These are phyloP conservation scores for Raffaelea deltoideospora DNA, from an alignment of 2,329 filamentous ascomycete species.

Conservation along the genomic window DNA sequence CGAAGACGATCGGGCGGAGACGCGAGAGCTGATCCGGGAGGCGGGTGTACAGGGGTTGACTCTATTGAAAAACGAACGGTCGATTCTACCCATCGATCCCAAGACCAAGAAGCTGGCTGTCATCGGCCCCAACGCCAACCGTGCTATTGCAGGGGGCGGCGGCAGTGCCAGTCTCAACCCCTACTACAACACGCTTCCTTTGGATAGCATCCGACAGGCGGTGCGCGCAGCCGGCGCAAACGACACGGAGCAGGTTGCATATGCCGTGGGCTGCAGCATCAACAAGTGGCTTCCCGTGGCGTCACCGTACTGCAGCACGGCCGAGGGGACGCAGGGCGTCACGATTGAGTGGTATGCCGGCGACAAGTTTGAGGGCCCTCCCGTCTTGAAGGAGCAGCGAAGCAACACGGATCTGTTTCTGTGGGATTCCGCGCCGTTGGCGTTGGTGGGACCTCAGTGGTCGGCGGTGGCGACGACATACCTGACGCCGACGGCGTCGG, in stretches of 20 bases:
- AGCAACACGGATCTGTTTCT: conserved; percentile 53
- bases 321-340: conserved; percentile 43
- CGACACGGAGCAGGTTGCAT: conserved; percentile 38
- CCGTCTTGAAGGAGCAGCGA: conserved; percentile 41
- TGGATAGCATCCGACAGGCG: conserved; percentile 43
- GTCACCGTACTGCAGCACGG: conserved; percentile 40
- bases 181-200: conserved; percentile 50
- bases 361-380: conserved; percentile 44
- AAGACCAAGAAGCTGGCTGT: conserved; percentile 44
- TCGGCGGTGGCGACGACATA: conserved; percentile 47
- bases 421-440: conserved; percentile 51
- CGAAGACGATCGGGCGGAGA: conserved; percentile 41
- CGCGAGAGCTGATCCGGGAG: conserved; percentile 41
- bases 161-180: conserved; percentile 54
- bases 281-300: conserved; percentile 52
- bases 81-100: conserved; percentile 40
- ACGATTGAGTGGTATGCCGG: conserved; percentile 50
- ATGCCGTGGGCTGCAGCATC: conserved; percentile 47
- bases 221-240: conserved; percentile 22
- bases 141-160: conserved; percentile 51
- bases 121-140: conserved; percentile 52
- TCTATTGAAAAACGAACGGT: conserved; percentile 46
- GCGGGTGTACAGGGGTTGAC: conserved; percentile 48
- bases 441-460: conserved; percentile 45
- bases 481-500: conserved; percentile 41